Percentiles rank a stretch among this genome's conserved stretches.
Evolutionary conservation across 257 asterid genomes (phyloP).

Genomic region (Nicotiana attenuata): DNA sequence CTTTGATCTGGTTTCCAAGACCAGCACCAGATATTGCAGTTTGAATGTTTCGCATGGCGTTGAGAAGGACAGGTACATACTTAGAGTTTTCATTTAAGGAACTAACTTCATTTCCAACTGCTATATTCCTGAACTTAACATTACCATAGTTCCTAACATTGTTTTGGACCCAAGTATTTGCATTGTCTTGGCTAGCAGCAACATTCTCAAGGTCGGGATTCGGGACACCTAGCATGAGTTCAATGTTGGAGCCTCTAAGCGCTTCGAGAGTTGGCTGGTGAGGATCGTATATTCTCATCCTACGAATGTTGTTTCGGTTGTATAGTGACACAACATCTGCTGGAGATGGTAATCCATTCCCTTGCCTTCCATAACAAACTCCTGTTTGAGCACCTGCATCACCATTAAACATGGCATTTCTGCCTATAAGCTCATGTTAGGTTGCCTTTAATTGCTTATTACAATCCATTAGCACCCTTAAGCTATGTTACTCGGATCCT

Average conservation of each 20-base stretch:
- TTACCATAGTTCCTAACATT: constrained; percentile 37
- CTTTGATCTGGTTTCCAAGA: constrained; percentile 25
- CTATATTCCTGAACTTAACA: constrained; percentile 41
- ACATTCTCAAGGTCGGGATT: constrained; percentile 23
- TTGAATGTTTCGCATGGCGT: constrained; percentile 28
- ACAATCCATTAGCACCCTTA: neutral
- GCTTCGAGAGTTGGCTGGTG: constrained; percentile 26
- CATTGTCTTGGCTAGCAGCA: constrained; percentile 45
- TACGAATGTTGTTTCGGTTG: constrained; percentile 23
- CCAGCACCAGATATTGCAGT: constrained; percentile 22
- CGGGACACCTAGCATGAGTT: constrained; percentile 31
- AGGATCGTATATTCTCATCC: constrained; percentile 37
- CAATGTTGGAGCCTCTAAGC: constrained; percentile 29
- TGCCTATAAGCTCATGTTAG: neutral
- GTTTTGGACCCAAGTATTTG: constrained; percentile 48
- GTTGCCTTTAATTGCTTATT: neutral
- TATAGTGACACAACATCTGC: constrained; percentile 24
- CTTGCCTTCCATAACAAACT: constrained; percentile 30
- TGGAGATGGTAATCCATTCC: constrained; percentile 22
- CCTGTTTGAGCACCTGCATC: constrained; percentile 34
- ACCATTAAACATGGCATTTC: neutral
- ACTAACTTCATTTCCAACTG: constrained; percentile 54
- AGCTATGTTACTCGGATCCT: neutral
- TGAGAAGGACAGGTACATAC: constrained; percentile 24
- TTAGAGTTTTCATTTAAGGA: constrained; percentile 25